These are phyloP conservation scores for Phytophthora fragariaefolia DNA, from an alignment of 352 stramenopile species.

Conservation along the genomic window DNA sequence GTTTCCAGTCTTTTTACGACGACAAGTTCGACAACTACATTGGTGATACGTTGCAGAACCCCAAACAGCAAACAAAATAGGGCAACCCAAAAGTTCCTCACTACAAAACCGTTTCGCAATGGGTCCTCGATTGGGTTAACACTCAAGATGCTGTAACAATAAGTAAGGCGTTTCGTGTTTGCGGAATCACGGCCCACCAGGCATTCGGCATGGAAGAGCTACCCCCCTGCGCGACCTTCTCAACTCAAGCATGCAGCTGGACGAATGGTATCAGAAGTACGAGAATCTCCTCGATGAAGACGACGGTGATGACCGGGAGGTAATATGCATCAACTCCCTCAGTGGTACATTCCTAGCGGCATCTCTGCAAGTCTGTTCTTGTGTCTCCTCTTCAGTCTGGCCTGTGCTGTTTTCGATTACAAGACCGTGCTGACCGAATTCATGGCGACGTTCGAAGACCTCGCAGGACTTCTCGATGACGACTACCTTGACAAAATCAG, in stretches of 20 bases:
- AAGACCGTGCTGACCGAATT: not conserved
- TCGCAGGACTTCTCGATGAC: not conserved
- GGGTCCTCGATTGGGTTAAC: not conserved
- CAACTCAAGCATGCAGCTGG: not conserved
- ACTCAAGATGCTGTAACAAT: not conserved
- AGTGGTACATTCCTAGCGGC: not conserved
- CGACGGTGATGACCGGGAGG: not conserved
- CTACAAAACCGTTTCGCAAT: too few species aligned
- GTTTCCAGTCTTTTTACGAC: too few species aligned
- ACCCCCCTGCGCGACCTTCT: not conserved
- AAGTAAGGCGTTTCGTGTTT: too few species aligned
- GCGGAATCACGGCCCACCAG: not conserved
- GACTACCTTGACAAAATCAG: not conserved
- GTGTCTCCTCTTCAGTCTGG: not conserved
- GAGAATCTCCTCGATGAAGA: not conserved
- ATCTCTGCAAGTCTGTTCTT: not conserved
- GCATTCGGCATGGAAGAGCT: not conserved
- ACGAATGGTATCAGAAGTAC: not conserved
- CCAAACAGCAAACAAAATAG: too few species aligned
- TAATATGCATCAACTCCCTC: not conserved
- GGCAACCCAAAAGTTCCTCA: too few species aligned
- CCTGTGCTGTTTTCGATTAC: not conserved
- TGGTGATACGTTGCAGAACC: too few species aligned
- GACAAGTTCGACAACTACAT: too few species aligned
- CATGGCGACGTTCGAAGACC: not conserved